A percentile compares a stretch with the other conserved stretches of the same genome.
Conservation (phyloP, 2,329 filamentous ascomycete species). For the Torrubiellomyces zombiae region DNA sequence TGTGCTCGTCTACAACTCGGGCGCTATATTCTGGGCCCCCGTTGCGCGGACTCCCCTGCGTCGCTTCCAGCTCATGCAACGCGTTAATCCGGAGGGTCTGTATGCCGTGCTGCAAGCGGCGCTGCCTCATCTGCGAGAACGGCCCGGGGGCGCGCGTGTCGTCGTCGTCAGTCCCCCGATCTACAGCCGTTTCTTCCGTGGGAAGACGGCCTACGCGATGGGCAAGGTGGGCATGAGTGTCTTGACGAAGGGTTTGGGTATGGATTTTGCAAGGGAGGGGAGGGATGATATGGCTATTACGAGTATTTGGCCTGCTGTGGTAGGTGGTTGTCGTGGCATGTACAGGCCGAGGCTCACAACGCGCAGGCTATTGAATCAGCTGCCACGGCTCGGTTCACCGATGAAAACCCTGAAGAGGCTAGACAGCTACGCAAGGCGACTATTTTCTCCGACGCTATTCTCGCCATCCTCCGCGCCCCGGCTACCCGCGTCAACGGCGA, state of each 20-base stretch:
- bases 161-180: slow-evolving; percentile 73
- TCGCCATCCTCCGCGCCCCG: slow-evolving; percentile 51
- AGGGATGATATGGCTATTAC: slow-evolving; percentile 63
- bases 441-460: slow-evolving; percentile 66
- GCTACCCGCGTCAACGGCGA: slow-evolving; percentile 49
- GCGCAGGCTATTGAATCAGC: slow-evolving; percentile 52
- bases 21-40: slow-evolving; percentile 72
- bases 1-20: slow-evolving; percentile 66
- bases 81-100: slow-evolving; percentile 57
- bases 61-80: slow-evolving; percentile 65
- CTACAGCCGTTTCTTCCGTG: slow-evolving; percentile 69
- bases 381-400: slow-evolving; percentile 43
- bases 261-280: slow-evolving; percentile 51
- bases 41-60: slow-evolving; percentile 57
- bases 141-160: slow-evolving; percentile 41
- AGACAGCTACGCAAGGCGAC: slow-evolving; percentile 50
- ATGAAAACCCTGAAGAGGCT: slow-evolving; percentile 25
- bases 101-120: slow-evolving; percentile 55
- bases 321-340: slow-evolving; percentile 19
- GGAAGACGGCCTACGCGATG: slow-evolving; percentile 71
- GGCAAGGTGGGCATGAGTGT: slow-evolving; percentile 73
- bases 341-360: slow-evolving; percentile 2
- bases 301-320: slow-evolving; percentile 66
- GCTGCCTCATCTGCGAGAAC: slow-evolving; percentile 54
- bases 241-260: slow-evolving; percentile 62